These are phyloP conservation scores for Macrophomina phaseolina DNA, from an alignment of 2,329 filamentous ascomycete genomes.

Conservation along the genomic window DNA sequence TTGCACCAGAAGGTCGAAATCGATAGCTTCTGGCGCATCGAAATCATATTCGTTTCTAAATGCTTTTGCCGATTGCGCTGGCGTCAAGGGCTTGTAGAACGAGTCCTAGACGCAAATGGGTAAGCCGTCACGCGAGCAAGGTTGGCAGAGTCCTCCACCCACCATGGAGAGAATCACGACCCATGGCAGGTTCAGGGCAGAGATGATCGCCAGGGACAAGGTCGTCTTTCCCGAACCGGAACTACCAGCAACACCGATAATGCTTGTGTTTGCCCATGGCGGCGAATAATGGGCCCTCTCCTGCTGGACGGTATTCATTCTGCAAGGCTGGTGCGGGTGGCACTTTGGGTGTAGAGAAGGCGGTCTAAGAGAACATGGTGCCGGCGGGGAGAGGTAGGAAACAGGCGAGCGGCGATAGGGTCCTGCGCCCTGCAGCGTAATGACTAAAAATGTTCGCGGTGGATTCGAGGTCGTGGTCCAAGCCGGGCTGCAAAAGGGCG, in stretches of 20 bases:
- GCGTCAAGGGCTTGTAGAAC: slow-evolving; percentile 89
- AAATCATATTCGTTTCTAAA: slow-evolving; percentile 96
- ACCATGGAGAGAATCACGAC: slow-evolving; percentile 98
- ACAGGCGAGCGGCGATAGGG: slow-evolving; percentile 22
- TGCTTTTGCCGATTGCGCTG: slow-evolving; percentile 78
- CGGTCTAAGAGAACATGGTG: slow-evolving; percentile 18
- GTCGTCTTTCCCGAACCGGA: slow-evolving; percentile 97
- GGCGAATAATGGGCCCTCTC: slow-evolving; percentile 77
- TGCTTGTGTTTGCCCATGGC: slow-evolving; percentile 94
- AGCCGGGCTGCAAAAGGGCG: slow-evolving; percentile 3
- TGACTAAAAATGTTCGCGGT: slow-evolving; percentile 29
- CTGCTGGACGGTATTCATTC: slow-evolving; percentile 29
- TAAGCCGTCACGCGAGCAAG: slow-evolving; percentile 30
- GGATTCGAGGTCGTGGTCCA: slow-evolving; percentile 11
- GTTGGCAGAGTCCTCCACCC: slow-evolving; percentile 34
- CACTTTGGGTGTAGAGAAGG: neutral
- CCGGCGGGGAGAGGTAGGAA: slow-evolving; percentile 5
- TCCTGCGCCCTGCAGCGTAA: slow-evolving; percentile 21
- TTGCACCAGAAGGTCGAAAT: slow-evolving; percentile 87
- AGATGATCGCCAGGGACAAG: slow-evolving; percentile 88
- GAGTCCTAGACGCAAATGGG: slow-evolving; percentile 71
- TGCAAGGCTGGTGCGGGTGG: slow-evolving; percentile 1
- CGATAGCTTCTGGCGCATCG: slow-evolving; percentile 90
- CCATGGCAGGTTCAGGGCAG: slow-evolving; percentile 90
- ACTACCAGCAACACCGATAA: slow-evolving; percentile 94